A percentile compares a stretch with the other conserved stretches of the same genome.
Evolutionary conservation across 148 eudicot genomes (phyloP).

Genomic region (Camellia sinensis): DNA sequence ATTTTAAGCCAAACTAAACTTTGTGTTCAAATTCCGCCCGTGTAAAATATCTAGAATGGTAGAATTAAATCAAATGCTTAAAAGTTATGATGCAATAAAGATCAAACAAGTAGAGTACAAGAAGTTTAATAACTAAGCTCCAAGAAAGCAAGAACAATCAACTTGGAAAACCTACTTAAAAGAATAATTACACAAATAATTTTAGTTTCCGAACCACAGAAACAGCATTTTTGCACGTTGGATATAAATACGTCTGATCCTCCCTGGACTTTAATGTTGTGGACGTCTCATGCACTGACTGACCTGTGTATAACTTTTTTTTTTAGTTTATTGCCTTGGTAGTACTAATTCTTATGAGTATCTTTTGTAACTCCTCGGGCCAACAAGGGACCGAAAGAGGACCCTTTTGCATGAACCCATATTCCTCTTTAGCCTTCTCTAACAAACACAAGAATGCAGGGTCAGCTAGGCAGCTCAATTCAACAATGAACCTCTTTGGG

Average conservation of each 20-base stretch:
- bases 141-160: neutral
- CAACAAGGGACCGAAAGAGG: constrained; percentile 39
- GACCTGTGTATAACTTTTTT: too few relatives aligned
- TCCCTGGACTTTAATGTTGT: neutral
- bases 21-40: too few relatives aligned
- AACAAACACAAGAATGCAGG: constrained; percentile 40
- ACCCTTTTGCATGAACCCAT: constrained; percentile 41
- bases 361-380: constrained; percentile 37
- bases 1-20: too few relatives aligned
- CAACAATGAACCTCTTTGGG: constrained; percentile 35
- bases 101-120: too few relatives aligned
- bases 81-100: too few relatives aligned
- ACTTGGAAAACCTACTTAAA: neutral
- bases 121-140: too few relatives aligned
- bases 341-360: constrained; percentile 12
- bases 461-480: constrained; percentile 25
- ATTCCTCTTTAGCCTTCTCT: constrained; percentile 44
- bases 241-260: too few relatives aligned
- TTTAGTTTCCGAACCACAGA: neutral
- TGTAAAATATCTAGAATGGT: too few relatives aligned
- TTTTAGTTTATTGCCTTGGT: too few relatives aligned
- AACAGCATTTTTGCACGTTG: too few relatives aligned
- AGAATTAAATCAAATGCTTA: too few relatives aligned
- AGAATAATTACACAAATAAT: neutral
- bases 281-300: too few relatives aligned